Base-by-base conservation (phyloP, 331 rosid genomes). In the Acacia pycnantha region DNA sequence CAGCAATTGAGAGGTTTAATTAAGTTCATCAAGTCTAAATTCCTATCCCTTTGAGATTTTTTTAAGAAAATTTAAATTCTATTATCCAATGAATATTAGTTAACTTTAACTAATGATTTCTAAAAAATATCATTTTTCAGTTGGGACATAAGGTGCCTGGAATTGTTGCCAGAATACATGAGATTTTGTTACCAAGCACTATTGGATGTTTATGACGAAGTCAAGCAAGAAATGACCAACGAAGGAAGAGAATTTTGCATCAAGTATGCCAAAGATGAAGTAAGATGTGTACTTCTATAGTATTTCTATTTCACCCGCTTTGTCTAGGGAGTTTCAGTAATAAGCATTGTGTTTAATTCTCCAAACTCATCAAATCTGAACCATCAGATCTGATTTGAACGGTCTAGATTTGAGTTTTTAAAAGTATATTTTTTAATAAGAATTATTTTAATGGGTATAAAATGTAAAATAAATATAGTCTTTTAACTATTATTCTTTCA, bases 91-190 rank as follows among this genome's bases (percentile, higher is more conserved):
- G 19, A 48, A 4, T 48, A 37, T 48, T 48, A 14, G 53, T 48
- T 13, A 1, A 15, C 21, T 15, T 15, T 1, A 5, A 50, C n/a
- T 50, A 16, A 50, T 16, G 58, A 18, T 16, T 51, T 51, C 58
- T 51, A 0, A 6, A 6, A 18, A 51, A 51, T 51, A 51, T 51
- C n/a, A 50, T 50, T 56, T 56, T 19, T 19, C 13, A 69, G 51
- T 18, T 19, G 41, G 69, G 82, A 81, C 14, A 43, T 6, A 13
- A 6, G 37, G 11, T 43, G 56, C 12, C 8, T 44, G 11, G 35
- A 70, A 11, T 22, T n/a, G 14, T 44, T 70, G 37, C 59, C 87
- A 5, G 84, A 83, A 46, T 85, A 85, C 48, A 83, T 83, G 87
- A 68, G 53, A 70, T 19, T 46, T 12, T 80, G 41, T 77, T 85